Base-by-base conservation (phyloP, 148 eudicot species). In the Chenopodium formosanum region DNA sequence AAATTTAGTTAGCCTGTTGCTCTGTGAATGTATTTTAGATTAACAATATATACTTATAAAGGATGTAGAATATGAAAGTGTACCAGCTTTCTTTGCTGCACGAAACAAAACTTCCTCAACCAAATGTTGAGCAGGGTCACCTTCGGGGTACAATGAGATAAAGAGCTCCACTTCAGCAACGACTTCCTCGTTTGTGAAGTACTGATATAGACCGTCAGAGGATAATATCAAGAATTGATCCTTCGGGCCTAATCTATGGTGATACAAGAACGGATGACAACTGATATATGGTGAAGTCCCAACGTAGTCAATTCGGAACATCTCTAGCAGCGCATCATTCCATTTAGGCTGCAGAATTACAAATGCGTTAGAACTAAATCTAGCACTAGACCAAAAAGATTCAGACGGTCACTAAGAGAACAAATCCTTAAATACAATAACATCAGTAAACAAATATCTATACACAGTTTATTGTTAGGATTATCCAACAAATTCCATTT, bases 111-210 rank as follows among this genome's bases (percentile, higher is more conserved):
- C 92, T 89, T 93, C 93, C 85, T 95, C 97, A 13, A 95, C 92
- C 27, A 95, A 90, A 87, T 95, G 98, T 76, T 95, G 98, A 14
- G 98, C 98, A 1, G 98, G 98, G 81, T 95, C 98, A 23, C 98
- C 98, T 58, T 95, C 98, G 0, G 98, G 98, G 9, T 84, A 89
- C 34, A 77, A 79, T 23, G 92, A 81, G 77, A 95, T 89, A 89
- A 95, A 95, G 73, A 40, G 85, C 83, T 95, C 97, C 27, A 95
- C 93, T 86, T 95, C 94, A 11, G 91, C 83, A 65, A 93, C 86
- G 8, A 94, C 98, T 83, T 95, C 98, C 71, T 93, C 90, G 31
- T 95, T 95, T 32, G 95, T 90, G 84, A 95, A 93, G 86, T 93
- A 95, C 67, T 95, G 98, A 76, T 95, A 95, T 63, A 95, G 94